Evolutionary conservation across 2,329 filamentous ascomycete species (phyloP).

Genomic region (Hymenoscyphus infarciens): DNA sequence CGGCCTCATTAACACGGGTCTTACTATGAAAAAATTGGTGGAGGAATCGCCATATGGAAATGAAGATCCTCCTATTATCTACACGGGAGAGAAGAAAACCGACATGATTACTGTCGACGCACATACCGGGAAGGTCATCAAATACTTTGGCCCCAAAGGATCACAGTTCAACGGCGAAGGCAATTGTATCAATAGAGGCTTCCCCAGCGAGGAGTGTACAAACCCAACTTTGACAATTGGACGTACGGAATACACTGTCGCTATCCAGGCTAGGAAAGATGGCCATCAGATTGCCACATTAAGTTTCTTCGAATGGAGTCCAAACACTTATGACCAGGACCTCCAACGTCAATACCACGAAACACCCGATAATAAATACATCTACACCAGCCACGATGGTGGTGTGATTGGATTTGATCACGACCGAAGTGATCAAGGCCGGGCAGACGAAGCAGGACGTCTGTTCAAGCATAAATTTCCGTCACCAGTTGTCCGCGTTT

Average conservation of each 20-base stretch:
- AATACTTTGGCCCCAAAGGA: constrained; percentile 76
- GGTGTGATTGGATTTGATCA: constrained; percentile 77
- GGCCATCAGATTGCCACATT: constrained; percentile 80
- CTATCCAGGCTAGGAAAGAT: constrained; percentile 71
- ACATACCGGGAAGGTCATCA: constrained; percentile 74
- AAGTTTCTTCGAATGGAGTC: constrained; percentile 90
- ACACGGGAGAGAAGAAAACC: constrained; percentile 88
- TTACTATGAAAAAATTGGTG: constrained; percentile 84
- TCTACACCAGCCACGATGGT: constrained; percentile 83
- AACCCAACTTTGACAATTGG: constrained; percentile 79
- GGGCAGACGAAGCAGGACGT: constrained; percentile 34
- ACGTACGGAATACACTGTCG: constrained; percentile 84
- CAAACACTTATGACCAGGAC: constrained; percentile 87
- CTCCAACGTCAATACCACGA: constrained; percentile 76
- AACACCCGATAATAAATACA: constrained; percentile 83
- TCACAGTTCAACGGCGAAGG: constrained; percentile 62
- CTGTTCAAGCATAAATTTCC: constrained; percentile 67
- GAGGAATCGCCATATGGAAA: constrained; percentile 77
- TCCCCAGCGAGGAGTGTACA: constrained; percentile 65
- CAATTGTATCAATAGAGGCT: constrained; percentile 66
- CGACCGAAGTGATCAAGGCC: constrained; percentile 33
- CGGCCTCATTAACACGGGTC: constrained; percentile 62
- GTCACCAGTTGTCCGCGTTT: constrained; percentile 80
- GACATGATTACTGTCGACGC: constrained; percentile 88
- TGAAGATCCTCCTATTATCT: constrained; percentile 74